These are phyloP conservation scores for Penicillium cataractarum DNA, from an alignment of 495 filamentous ascomycete species.

Conservation along the genomic window DNA sequence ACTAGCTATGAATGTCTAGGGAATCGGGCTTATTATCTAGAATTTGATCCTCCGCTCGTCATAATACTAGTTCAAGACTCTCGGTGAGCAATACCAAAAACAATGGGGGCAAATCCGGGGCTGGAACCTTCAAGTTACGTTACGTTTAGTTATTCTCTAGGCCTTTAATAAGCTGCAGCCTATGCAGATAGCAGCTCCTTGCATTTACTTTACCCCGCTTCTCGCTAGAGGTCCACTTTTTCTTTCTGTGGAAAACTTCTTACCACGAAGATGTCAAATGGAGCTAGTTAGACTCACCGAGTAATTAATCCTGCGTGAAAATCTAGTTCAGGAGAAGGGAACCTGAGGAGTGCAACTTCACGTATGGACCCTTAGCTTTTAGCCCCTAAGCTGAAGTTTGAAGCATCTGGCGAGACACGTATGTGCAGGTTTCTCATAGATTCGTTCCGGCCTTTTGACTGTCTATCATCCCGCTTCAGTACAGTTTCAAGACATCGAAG, in stretches of 20 bases:
- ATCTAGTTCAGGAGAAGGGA: background rate
- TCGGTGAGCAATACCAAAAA: background rate
- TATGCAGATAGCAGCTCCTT: background rate
- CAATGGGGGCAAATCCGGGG: background rate
- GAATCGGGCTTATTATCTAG: background rate
- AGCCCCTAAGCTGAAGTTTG: too few relatives aligned
- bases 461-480: too few relatives aligned
- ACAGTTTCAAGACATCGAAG: too few relatives aligned
- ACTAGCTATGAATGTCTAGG: background rate
- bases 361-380: background rate
- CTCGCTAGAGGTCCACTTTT: too few relatives aligned
- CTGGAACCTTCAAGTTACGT: too few relatives aligned
- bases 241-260: too few relatives aligned
- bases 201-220: background rate
- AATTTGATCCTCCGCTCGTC: background rate
- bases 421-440: too few relatives aligned
- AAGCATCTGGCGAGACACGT: too few relatives aligned
- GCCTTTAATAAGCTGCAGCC: background rate
- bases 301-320: background rate
- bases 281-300: background rate
- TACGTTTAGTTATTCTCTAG: too few relatives aligned
- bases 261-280: background rate
- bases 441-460: too few relatives aligned
- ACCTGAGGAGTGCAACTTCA: background rate
- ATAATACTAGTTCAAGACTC: background rate